These are phyloP conservation scores for Gossypium mustelinum DNA, from an alignment of 345 rosid genomes.

Conservation along the genomic window DNA sequence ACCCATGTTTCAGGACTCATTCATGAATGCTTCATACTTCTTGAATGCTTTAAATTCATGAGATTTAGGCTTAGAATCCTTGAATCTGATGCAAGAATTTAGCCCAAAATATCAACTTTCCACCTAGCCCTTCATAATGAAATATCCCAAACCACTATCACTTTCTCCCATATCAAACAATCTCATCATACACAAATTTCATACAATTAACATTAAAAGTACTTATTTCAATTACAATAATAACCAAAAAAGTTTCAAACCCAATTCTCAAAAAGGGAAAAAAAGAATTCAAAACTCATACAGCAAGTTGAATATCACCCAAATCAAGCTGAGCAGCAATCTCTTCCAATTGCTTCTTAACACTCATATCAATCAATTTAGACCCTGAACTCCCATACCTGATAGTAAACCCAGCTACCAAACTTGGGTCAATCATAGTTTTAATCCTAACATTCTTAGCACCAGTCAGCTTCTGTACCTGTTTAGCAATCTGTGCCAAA, in stretches of 20 bases:
- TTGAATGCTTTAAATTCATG: background rate
- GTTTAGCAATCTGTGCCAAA: constrained; percentile 81
- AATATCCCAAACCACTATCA: background rate
- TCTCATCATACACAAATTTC: background rate
- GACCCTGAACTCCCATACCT: constrained; percentile 75
- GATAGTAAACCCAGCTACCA: constrained; percentile 91
- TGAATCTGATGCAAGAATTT: background rate
- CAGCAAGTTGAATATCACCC: constrained; percentile 62
- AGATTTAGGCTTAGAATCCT: background rate
- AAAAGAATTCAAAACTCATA: constrained; percentile 18
- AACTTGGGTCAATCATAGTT: constrained; percentile 63
- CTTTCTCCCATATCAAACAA: background rate
- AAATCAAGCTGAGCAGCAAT: constrained; percentile 75
- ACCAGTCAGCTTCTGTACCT: constrained; percentile 86
- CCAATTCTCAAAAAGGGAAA: background rate
- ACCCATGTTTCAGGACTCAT: background rate
- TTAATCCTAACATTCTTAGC: constrained; percentile 85
- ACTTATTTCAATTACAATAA: constrained; percentile 5
- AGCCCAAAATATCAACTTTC: background rate
- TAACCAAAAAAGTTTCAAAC: background rate
- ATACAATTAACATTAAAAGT: background rate
- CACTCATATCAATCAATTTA: constrained; percentile 88
- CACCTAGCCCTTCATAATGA: background rate
- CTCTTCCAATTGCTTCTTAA: constrained; percentile 90
- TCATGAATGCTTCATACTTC: background rate